These are phyloP conservation scores for Sporothrix mexicana DNA, from an alignment of 2,329 filamentous ascomycete species.

Conservation along the genomic window DNA sequence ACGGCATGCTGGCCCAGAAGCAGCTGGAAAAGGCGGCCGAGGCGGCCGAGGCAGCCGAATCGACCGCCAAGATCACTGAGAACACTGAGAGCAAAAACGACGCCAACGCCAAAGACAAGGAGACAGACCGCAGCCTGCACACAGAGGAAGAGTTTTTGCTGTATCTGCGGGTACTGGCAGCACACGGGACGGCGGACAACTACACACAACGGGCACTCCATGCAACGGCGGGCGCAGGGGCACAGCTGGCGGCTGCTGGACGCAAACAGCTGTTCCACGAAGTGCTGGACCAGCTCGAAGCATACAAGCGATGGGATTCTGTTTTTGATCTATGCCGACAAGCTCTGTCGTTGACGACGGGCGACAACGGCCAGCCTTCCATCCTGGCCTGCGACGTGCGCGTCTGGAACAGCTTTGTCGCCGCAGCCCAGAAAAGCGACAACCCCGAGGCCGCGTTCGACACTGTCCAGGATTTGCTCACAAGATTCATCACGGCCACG, in stretches of 20 bases:
- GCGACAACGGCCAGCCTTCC: constrained; percentile 49
- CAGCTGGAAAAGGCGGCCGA: constrained; percentile 59
- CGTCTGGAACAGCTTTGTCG: constrained; percentile 46
- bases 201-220: constrained; percentile 50
- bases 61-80: constrained; percentile 30
- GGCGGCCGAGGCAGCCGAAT: constrained; percentile 45
- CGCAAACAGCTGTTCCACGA: constrained; percentile 56
- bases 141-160: constrained; percentile 59
- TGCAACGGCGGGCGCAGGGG: constrained; percentile 50
- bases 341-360: constrained; percentile 49
- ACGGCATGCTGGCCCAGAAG: constrained; percentile 57
- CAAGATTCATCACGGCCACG: constrained; percentile 41
- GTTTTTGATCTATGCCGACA: constrained; percentile 53
- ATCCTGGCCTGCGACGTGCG: constrained; percentile 54
- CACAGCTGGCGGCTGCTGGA: constrained; percentile 54
- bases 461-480: constrained; percentile 42
- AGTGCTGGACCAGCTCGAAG: constrained; percentile 48
- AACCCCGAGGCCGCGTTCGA: constrained; percentile 42
- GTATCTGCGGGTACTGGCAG: constrained; percentile 55
- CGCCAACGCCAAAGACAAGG: not conserved
- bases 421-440: constrained; percentile 42
- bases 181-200: constrained; percentile 52
- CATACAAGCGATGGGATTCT: constrained; percentile 49
- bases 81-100: not conserved
- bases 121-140: constrained; percentile 45